Base-by-base conservation (phyloP, 495 filamentous ascomycete genomes). In the Aspergillus incahuasiensis region DNA sequence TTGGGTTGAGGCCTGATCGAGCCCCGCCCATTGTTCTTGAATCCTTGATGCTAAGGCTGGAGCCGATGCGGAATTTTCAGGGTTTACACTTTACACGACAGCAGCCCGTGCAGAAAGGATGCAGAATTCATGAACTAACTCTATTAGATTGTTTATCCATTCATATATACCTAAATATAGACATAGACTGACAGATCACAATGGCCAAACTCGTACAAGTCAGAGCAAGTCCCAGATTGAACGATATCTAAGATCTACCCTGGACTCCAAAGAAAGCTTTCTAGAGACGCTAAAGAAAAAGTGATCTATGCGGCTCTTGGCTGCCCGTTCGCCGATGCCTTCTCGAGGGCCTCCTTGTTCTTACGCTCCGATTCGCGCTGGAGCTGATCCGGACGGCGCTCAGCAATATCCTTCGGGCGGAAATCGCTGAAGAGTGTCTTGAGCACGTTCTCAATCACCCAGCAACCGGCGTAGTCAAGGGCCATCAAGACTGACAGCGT, bases 381-480 rank as follows among this genome's bases (percentile, higher is more conserved):
- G n/a, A 95, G 73, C 77, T 99, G 94, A 67, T 97, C 94, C 15
- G 85, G 82, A 44, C 94, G 76, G 59, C 94, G 82, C 20, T 85
- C 72, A 13, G 94, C 95, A 64, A 99, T 97, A 68, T 97, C 95
- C 69, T 95, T 92, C 5, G 94, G 92, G 52, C 82, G 84, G 74
- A 88, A 95, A 68, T 99, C 94, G 66, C 89, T 95, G 68, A 97
- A 99, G 18, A 87, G 60, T 28, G 65, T 67, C 81, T 99, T 97
- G 56, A 99, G 76, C 2, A 84, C 85, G 59, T 91, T 86, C 77
- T 99, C 94, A 57, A 97, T 86, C 19, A 89, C 44, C 77, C 85
- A 99, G 75, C 95, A 97, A 11, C 85, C 91, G 16, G 75, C 82
- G 63, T 91, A 99, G 71, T 99, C 94, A 18, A 96, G 58, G 25